phyloP scores from a whole-genome alignment of 1,139 yeast species.

The Pichia sp. region DNA sequence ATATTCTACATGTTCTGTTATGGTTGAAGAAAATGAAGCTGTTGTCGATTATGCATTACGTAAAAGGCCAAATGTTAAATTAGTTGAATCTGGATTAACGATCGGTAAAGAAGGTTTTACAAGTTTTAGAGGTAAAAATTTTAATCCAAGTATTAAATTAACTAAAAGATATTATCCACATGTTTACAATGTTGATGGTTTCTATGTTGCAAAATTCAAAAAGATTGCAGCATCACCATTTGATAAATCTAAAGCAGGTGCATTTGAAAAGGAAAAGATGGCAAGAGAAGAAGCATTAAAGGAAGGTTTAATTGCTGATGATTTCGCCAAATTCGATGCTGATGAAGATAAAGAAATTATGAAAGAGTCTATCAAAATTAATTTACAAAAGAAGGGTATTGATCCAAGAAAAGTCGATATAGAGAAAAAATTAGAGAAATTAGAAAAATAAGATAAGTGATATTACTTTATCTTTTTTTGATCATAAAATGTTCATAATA shows the following conservation, averaged over 20 bases:
- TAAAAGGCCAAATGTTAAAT: conserved; percentile 91
- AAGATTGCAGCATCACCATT: conserved; percentile 84
- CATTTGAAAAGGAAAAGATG: conserved; percentile 73
- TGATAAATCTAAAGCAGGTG: conserved; percentile 81
- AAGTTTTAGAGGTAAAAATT: conserved; percentile 86
- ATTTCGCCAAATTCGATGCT: conserved; percentile 76
- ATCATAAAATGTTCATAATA: no score
- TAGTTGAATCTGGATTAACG: conserved; percentile 88
- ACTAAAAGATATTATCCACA: conserved; percentile 98
- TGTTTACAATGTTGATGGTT: conserved; percentile 97
- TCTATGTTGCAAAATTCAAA: conserved; percentile 92
- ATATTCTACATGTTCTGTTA: conserved; percentile 96
- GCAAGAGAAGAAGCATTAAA: conserved; percentile 76
- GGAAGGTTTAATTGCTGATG: conserved; percentile 77
- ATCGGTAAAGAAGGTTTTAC: conserved; percentile 97
- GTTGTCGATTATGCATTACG: conserved; percentile 97
- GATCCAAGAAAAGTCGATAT: conserved; percentile 49
- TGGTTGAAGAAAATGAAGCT: conserved; percentile 96
- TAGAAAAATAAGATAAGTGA: conserved; percentile 4
- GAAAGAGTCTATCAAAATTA: conserved; percentile 65
- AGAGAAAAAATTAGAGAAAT: conserved; percentile 23
- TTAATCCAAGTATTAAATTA: conserved; percentile 66
- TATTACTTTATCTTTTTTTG: no score
- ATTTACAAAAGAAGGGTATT: conserved; percentile 72
- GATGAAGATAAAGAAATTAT: conserved; percentile 72